These are phyloP conservation scores for Elymus sibiricus DNA, from an alignment of 176 grass and related monocot species.

Conservation along the genomic window DNA sequence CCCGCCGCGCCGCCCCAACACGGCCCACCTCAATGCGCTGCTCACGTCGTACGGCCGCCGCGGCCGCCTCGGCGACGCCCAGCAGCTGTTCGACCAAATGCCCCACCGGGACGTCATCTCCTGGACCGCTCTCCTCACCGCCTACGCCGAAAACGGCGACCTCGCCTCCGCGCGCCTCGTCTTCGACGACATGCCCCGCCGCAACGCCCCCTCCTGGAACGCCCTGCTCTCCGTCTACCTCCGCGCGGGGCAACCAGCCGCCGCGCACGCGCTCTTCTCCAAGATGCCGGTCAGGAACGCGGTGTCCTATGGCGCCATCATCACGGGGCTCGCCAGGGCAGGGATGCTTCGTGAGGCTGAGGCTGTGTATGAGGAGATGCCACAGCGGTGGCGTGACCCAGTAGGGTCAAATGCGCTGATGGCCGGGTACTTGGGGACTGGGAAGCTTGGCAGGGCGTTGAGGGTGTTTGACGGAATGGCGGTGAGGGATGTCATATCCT, in stretches of 20 bases:
- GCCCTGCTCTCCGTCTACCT: slow-evolving; percentile 53
- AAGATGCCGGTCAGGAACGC: slow-evolving; percentile 53
- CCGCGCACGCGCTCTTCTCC: slow-evolving; percentile 46
- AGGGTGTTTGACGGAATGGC: slow-evolving; percentile 49
- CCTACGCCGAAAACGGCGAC: slow-evolving; percentile 46
- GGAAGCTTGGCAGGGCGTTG: slow-evolving; percentile 48
- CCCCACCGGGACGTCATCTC: slow-evolving; percentile 65
- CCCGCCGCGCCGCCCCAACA: slow-evolving; percentile 3
- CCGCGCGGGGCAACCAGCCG: slow-evolving; percentile 10
- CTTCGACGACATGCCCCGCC: slow-evolving; percentile 64
- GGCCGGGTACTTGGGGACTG: slow-evolving; percentile 42
- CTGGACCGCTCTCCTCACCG: slow-evolving; percentile 69
- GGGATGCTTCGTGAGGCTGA: slow-evolving; percentile 57
- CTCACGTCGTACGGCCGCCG: slow-evolving; percentile 51
- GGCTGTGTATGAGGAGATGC: slow-evolving; percentile 42
- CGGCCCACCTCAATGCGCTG: slow-evolving; percentile 44
- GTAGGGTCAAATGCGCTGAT: slow-evolving; percentile 52
- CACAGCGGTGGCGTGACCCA: slow-evolving; percentile 42
- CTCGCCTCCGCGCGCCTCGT: slow-evolving; percentile 37
- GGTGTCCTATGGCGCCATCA: slow-evolving; percentile 57
- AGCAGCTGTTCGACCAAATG: slow-evolving; percentile 60
- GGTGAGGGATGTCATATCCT: slow-evolving; percentile 51
- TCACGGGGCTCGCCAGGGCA: slow-evolving; percentile 51
- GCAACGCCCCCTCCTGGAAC: slow-evolving; percentile 64
- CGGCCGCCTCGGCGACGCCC: slow-evolving; percentile 51